Base-by-base conservation (phyloP, 2,329 filamentous ascomycete genomes). In the Aspergillus sp. region DNA sequence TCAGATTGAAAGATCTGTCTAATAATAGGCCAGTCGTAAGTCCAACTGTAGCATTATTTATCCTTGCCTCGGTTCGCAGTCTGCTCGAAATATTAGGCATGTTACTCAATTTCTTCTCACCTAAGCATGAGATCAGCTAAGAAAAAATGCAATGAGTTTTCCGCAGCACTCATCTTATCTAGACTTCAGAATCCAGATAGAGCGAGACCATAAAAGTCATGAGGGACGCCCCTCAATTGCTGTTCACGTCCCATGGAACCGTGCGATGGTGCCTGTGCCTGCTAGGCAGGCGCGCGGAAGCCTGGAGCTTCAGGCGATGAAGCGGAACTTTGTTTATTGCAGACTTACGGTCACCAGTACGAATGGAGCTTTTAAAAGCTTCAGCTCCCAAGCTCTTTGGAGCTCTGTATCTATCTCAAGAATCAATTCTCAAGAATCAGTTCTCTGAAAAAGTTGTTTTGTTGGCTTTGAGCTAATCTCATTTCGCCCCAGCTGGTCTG, bases 231-330 rank as follows among this genome's bases (percentile, higher is more conserved):
- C 31, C 31, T 38, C 31, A 38, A 13, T 38, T 13, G 7, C 34
- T 41, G 13, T 15, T 4, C 34, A 41, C 13, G 34, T 15, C 15
- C 34, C 34, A 15, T 41, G 34, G 9, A 41, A 41, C 34, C 11
- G 25, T 15, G 34, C 34, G 34, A 15, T 13, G 34, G 34, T 50
- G 31, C 25, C 22, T 57, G 23, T 46, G 41, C 49, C 41, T 49
- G 23, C 30, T 59, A 59, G 57, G 57, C 57, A 59, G 43, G 30
- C 7, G 30, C 22, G 43, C 45, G 57, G 57, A 15, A 54, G 57
- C 57, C 57, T 59, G 57, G 56, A 54, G 28, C 23, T 41, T 54
- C 41, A 59, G 57, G 57, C 57, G 31, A 54, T 47, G 38, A 52
- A 51, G 48, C 22, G 34, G 34, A 41, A 19, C 30, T 13, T 9